Conservation (phyloP, 192 early-diverging fungal species). For the Rhizophagus prolifer region DNA sequence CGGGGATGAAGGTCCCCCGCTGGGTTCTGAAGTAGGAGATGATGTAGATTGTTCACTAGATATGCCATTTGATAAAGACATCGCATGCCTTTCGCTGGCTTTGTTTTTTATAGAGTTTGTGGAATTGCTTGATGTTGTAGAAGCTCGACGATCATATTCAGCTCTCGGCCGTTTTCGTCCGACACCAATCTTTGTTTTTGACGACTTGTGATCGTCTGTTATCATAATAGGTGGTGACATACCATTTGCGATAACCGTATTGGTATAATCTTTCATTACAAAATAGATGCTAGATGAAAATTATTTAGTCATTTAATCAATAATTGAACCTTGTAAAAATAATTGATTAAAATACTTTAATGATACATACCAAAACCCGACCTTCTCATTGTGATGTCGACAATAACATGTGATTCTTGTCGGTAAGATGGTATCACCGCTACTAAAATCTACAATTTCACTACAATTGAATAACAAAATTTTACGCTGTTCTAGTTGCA, state of each 20-base stretch:
- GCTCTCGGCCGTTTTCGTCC: constrained; percentile 5
- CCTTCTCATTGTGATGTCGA: constrained; percentile 91
- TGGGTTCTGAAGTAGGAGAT: constrained; percentile 33
- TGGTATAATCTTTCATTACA: constrained; percentile 66
- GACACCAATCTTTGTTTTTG: constrained; percentile 47
- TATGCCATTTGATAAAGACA: constrained; percentile 39
- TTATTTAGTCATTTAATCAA: neutral
- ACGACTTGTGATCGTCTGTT: constrained; percentile 96
- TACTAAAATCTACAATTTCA: constrained; percentile 82
- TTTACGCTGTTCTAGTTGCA: constrained; percentile 72
- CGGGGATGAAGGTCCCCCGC: constrained; percentile 12
- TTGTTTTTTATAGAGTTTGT: constrained; percentile 20
- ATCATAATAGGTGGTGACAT: constrained; percentile 93
- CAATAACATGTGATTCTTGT: constrained; percentile 97
- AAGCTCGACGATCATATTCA: constrained; percentile 37
- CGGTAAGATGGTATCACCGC: constrained; percentile 85
- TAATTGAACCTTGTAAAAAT: neutral
- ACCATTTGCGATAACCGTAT: constrained; percentile 70
- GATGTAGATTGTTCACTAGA: constrained; percentile 28
- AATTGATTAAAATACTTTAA: neutral
- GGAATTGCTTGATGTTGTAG: neutral
- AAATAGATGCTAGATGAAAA: constrained; percentile 64
- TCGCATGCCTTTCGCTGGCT: constrained; percentile 23
- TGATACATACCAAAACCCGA: constrained; percentile 76
- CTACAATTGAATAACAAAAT: constrained; percentile 89